phyloP scores from a whole-genome alignment of 352 stramenopile species.

The Vaucheria bursata region DNA sequence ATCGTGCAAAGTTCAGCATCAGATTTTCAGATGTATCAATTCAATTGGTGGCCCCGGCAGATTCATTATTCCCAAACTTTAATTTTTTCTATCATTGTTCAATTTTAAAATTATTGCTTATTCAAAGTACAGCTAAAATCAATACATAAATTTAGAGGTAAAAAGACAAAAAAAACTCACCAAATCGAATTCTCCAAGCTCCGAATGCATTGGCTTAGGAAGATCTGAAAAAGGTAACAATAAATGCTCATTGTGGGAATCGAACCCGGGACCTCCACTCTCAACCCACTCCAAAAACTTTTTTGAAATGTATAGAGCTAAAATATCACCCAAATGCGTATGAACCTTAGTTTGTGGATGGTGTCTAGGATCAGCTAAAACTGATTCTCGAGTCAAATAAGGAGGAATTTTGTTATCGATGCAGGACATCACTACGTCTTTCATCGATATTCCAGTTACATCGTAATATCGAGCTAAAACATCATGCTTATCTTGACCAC shows the following conservation, averaged over 20 bases:
- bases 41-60: too few relatives aligned
- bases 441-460: background rate
- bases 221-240: background rate
- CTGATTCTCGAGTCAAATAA: background rate
- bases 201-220: background rate
- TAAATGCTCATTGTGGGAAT: background rate
- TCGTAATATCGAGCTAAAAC: background rate
- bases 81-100: too few relatives aligned
- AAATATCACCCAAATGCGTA: background rate
- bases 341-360: background rate
- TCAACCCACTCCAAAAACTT: background rate
- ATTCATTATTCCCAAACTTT: too few relatives aligned
- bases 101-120: too few relatives aligned
- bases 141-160: too few relatives aligned
- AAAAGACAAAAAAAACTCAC: too few relatives aligned
- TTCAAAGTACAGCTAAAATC: too few relatives aligned
- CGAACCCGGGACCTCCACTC: background rate
- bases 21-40: too few relatives aligned
- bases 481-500: background rate
- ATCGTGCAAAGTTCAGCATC: too few relatives aligned
- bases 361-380: background rate
- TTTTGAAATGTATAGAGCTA: background rate
- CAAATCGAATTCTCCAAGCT: background rate
- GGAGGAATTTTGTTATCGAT: background rate
- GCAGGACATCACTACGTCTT: background rate